These are phyloP conservation scores for Cystofilobasidium macerans DNA, from an alignment of 768 basidiomycete genomes.

Conservation along the genomic window DNA sequence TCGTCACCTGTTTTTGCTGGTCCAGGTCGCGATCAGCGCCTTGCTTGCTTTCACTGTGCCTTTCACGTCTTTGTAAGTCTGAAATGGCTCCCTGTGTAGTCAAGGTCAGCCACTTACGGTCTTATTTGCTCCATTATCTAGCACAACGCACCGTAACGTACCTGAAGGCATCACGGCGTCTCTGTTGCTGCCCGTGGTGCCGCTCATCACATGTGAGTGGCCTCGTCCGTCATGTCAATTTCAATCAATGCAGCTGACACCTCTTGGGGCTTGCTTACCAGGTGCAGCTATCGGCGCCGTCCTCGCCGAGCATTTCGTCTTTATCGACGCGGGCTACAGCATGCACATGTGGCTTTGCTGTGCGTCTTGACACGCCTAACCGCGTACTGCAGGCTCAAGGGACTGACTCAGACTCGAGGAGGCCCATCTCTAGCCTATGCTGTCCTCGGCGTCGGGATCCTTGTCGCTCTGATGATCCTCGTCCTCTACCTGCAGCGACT, in stretches of 20 bases:
- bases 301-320: slow-evolving; percentile 18
- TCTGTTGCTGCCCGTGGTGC: slow-evolving; percentile 26
- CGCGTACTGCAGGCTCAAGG: background rate
- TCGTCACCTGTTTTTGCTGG: background rate
- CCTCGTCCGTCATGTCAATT: background rate
- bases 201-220: slow-evolving; percentile 23
- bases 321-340: slow-evolving; percentile 20
- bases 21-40: slow-evolving; percentile 9
- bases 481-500: slow-evolving; percentile 26
- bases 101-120: too few species aligned
- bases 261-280: too few species aligned
- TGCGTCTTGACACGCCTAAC: slow-evolving; percentile 3
- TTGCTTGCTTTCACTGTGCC: slow-evolving; percentile 24
- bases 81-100: background rate
- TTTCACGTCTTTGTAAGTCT: slow-evolving; percentile 19
- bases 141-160: slow-evolving; percentile 27
- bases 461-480: slow-evolving; percentile 24
- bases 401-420: too few species aligned
- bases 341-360: slow-evolving; percentile 23
- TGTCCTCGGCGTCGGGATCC: slow-evolving; percentile 17
- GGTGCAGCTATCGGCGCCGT: slow-evolving; percentile 27
- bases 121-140: background rate
- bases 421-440: slow-evolving; percentile 10
- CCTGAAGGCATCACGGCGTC: slow-evolving; percentile 25
- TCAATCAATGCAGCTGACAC: too few species aligned